Evolutionary conservation across 208 protist genomes (phyloP).

Genomic region (Trypanosoma brucei): DNA sequence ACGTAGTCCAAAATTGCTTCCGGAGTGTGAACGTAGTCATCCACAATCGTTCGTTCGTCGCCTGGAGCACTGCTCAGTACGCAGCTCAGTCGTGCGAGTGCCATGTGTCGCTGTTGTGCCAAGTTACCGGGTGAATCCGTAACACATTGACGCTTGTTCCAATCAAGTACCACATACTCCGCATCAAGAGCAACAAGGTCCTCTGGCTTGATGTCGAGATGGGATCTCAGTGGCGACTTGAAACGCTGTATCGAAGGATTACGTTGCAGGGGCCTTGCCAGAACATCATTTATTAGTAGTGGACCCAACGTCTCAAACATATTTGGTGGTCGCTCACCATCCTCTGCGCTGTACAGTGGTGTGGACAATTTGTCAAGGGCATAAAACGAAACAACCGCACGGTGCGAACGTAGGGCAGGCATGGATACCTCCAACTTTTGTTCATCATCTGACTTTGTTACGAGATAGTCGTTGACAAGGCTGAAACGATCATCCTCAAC

Average conservation of each 20-base stretch:
- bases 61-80: constrained; percentile 71
- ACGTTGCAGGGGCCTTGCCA: constrained; percentile 60
- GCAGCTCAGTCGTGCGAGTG: constrained; percentile 83
- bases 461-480: constrained; percentile 86
- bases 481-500: constrained; percentile 78
- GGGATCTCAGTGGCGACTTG: constrained; percentile 55
- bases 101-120: constrained; percentile 76
- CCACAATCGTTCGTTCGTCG: constrained; percentile 84
- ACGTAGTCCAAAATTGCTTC: constrained; percentile 89
- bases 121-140: constrained; percentile 37
- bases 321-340: constrained; percentile 71
- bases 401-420: constrained; percentile 72
- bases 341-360: constrained; percentile 52
- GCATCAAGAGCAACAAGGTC: constrained; percentile 86
- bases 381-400: constrained; percentile 80
- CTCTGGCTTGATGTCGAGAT: constrained; percentile 64
- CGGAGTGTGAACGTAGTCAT: constrained; percentile 88
- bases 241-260: constrained; percentile 56
- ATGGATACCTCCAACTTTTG: constrained; percentile 68
- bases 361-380: constrained; percentile 64
- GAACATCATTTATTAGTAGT: constrained; percentile 75
- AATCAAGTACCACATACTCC: constrained; percentile 87
- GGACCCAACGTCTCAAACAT: constrained; percentile 74
- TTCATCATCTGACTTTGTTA: constrained; percentile 70
- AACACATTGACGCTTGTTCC: constrained; percentile 40